Conservation (phyloP, 345 rosid species). For the Syzygium grande region DNA sequence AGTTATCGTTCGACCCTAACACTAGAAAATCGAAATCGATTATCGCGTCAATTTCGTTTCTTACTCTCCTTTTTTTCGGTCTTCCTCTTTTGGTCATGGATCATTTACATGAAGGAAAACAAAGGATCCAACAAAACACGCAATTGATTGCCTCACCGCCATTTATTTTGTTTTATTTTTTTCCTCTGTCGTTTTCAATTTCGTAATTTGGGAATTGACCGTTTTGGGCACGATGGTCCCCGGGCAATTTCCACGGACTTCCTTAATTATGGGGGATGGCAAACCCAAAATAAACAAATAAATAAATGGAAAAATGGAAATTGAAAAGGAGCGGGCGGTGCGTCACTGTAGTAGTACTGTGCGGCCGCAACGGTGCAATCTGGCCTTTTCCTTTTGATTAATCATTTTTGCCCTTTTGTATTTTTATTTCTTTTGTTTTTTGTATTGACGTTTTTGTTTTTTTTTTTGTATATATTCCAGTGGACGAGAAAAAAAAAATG, state of each 20-base stretch:
- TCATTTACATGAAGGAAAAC: not conserved
- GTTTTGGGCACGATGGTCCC: not conserved
- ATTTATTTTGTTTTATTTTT: no score
- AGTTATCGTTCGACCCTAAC: not conserved
- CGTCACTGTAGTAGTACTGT: not conserved
- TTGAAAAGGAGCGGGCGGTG: not conserved
- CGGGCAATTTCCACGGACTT: not conserved
- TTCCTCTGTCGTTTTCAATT: no score
- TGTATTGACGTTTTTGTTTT: not conserved
- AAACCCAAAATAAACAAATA: not conserved
- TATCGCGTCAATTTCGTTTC: not conserved
- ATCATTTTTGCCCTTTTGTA: not conserved
- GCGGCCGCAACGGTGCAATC: not conserved
- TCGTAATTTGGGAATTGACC: not conserved
- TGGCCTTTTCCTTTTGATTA: not conserved
- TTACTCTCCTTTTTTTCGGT: not conserved
- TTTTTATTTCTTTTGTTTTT: not conserved
- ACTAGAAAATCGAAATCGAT: not conserved
- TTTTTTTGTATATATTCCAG: not conserved
- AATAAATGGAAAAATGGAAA: no score
- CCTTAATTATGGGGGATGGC: not conserved
- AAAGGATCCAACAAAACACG: not conserved
- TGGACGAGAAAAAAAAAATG: not conserved
- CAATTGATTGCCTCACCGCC: no score
- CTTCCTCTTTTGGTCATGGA: not conserved